Percentiles rank a stretch among this genome's conserved stretches.
These are phyloP conservation scores for Pyricularia grisea DNA, from an alignment of 2,329 filamentous ascomycete species.

Conservation along the genomic window DNA sequence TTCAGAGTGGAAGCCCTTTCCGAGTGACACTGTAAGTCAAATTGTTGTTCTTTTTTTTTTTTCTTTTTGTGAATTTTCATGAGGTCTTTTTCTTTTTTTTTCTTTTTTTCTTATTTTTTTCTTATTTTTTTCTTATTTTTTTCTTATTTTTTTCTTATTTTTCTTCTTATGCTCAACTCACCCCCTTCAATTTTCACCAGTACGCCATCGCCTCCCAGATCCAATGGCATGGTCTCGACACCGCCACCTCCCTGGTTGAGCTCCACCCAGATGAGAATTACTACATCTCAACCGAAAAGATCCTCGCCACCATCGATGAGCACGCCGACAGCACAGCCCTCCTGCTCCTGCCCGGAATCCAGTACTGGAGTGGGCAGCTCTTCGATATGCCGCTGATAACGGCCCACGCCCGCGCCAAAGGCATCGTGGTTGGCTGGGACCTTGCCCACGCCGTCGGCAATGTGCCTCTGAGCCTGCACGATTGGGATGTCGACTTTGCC, in stretches of 20 bases:
- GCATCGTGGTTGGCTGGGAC: slow-evolving; percentile 52
- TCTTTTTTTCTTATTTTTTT: not conserved
- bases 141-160: not conserved
- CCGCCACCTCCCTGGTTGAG: slow-evolving; percentile 60
- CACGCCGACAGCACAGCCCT: slow-evolving; percentile 67
- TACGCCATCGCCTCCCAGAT: slow-evolving; percentile 82
- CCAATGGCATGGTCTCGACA: slow-evolving; percentile 56
- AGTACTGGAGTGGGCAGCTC: slow-evolving; percentile 86
- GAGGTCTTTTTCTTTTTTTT: not conserved
- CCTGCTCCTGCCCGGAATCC: slow-evolving; percentile 74
- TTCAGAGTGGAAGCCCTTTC: slow-evolving; percentile 84
- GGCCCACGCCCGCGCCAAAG: slow-evolving; percentile 52
- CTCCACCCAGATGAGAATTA: slow-evolving; percentile 55
- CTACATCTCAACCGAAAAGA: slow-evolving; percentile 61
- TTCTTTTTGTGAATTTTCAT: no score
- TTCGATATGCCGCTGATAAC: slow-evolving; percentile 80
- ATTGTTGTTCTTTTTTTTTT: not conserved
- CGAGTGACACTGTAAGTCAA: slow-evolving; percentile 58
- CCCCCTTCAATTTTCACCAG: slow-evolving; percentile 18
- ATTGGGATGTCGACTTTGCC: slow-evolving; percentile 88
- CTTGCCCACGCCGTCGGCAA: slow-evolving; percentile 64
- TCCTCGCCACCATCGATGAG: slow-evolving; percentile 63
- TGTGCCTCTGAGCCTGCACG: slow-evolving; percentile 67
- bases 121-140: not conserved
- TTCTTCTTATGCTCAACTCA: no score